Conservation (phyloP, 257 asterid species). For the Solanum microdontum region DNA sequence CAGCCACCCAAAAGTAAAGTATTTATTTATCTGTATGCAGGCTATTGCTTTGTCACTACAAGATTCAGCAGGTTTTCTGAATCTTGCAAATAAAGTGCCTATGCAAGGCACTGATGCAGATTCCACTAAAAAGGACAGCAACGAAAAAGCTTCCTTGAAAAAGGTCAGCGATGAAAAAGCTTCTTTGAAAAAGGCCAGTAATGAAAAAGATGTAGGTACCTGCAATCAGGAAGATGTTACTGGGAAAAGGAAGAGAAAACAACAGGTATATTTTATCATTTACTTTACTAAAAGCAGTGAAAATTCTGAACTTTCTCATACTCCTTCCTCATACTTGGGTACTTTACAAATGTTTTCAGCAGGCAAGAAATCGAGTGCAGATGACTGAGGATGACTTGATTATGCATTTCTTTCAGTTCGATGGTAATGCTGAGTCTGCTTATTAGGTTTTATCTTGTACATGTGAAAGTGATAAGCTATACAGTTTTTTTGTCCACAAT, state of each 20-base stretch:
- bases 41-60: constrained; percentile 83
- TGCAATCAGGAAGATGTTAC: constrained; percentile 21
- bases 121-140: neutral
- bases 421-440: constrained; percentile 47
- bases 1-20: neutral
- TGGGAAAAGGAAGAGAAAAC: constrained; percentile 54
- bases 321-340: neutral
- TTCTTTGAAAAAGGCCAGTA: neutral
- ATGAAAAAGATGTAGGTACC: constrained; percentile 14
- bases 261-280: constrained; percentile 38
- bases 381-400: constrained; percentile 86
- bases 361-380: constrained; percentile 62
- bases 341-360: constrained; percentile 11
- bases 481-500: neutral
- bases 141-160: neutral
- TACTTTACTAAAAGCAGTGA: neutral
- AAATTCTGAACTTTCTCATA: neutral
- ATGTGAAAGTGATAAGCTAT: neutral
- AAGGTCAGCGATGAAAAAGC: constrained; percentile 6
- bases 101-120: constrained; percentile 11
- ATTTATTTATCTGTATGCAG: constrained; percentile 22
- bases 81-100: constrained; percentile 15
- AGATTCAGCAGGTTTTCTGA: constrained; percentile 34
- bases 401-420: constrained; percentile 74
- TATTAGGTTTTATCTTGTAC: neutral